Percentiles rank a stretch among this genome's conserved stretches.
Evolutionary conservation across 768 basidiomycete genomes (phyloP).

Genomic region (Galerina marginata): DNA sequence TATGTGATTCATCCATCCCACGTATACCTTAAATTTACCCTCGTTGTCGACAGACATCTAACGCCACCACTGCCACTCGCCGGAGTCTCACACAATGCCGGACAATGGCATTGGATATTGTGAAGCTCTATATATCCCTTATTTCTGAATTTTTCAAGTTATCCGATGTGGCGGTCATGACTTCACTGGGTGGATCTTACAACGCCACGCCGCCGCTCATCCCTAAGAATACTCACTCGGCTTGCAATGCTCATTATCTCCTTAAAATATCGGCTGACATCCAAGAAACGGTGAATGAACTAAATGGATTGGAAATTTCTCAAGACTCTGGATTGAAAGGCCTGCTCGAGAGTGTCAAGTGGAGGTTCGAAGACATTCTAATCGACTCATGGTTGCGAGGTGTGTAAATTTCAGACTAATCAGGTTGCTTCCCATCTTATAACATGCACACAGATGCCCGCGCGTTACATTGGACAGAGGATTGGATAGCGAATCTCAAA

Average conservation of each 20-base stretch:
- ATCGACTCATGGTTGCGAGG: constrained; percentile 84
- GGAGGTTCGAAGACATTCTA: constrained; percentile 88
- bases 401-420: constrained; percentile 36
- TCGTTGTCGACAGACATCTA: constrained; percentile 30
- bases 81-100: constrained; percentile 85
- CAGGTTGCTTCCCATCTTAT: neutral
- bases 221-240: constrained; percentile 77
- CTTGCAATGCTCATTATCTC: constrained; percentile 84
- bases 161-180: constrained; percentile 64
- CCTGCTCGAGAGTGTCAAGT: constrained; percentile 80
- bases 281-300: constrained; percentile 83
- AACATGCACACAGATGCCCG: constrained; percentile 66
- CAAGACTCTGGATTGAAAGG: constrained; percentile 75
- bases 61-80: constrained; percentile 51
- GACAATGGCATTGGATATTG: constrained; percentile 86
- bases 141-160: constrained; percentile 88
- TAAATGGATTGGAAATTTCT: constrained; percentile 80
- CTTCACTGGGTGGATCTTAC: constrained; percentile 29
- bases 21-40: constrained; percentile 8
- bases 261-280: constrained; percentile 83
- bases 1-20: constrained; percentile 17
- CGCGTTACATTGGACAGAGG: constrained; percentile 82
- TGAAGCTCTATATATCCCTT: constrained; percentile 83
- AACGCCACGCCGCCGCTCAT: constrained; percentile 55
- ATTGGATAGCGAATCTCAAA: constrained; percentile 72